phyloP scores from a whole-genome alignment of 345 rosid species.

The Crucihimalaya himalaica region DNA sequence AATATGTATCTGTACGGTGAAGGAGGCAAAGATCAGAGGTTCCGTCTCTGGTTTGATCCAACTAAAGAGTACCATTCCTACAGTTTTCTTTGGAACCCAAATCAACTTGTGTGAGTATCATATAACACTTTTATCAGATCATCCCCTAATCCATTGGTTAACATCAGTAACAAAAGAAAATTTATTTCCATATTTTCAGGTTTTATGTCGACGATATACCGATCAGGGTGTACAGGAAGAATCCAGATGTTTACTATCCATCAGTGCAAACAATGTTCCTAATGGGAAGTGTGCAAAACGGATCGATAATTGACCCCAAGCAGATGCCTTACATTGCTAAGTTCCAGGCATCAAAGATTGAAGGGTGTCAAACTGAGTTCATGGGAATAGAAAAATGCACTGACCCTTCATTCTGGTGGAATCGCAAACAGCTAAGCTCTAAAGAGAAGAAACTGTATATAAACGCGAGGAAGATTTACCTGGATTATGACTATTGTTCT shows the following conservation, averaged over 20 bases:
- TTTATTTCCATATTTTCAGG: conserved; percentile 30
- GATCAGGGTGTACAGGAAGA: conserved; percentile 42
- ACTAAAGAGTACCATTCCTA: conserved; percentile 40
- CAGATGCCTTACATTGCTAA: conserved; percentile 46
- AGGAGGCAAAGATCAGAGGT: conserved; percentile 42
- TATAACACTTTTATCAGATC: not conserved
- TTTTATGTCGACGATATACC: conserved; percentile 45
- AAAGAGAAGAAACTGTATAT: conserved; percentile 13
- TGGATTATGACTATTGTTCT: conserved; percentile 46
- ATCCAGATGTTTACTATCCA: conserved; percentile 22
- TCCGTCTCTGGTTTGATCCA: conserved; percentile 45
- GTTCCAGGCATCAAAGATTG: conserved; percentile 37
- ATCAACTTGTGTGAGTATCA: conserved; percentile 39
- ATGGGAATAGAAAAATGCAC: conserved; percentile 29
- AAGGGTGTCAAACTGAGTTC: conserved; percentile 39
- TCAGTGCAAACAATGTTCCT: conserved; percentile 42
- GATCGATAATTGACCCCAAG: conserved; percentile 7
- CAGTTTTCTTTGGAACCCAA: conserved; percentile 39
- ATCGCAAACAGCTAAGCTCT: conserved; percentile 32
- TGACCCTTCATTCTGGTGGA: conserved; percentile 39
- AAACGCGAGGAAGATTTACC: conserved; percentile 34
- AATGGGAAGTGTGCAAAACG: conserved; percentile 30
- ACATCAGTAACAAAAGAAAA: not conserved
- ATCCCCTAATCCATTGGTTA: not conserved
- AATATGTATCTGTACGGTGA: conserved; percentile 34